Percentiles rank a stretch among this genome's conserved stretches.
Conservation (phyloP, 306 rosid species). For the Hippophae gyantsensis region DNA sequence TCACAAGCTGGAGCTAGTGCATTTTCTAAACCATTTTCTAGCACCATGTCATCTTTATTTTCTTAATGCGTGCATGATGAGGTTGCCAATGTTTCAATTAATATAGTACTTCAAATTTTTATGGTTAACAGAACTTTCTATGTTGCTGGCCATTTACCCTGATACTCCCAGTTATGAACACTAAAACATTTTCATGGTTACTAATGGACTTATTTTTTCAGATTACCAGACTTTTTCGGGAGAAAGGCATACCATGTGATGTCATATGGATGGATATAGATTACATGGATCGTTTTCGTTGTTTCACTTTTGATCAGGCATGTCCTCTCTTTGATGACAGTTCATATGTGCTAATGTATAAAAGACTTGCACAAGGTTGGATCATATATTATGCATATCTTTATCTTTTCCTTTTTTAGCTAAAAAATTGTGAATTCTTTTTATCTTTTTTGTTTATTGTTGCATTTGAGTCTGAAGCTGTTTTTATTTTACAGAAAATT, state of each 20-base stretch:
- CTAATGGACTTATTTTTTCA: constrained; percentile 22
- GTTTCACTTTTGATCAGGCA: constrained; percentile 85
- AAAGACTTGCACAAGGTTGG: too few species aligned
- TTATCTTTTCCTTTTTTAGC: background rate
- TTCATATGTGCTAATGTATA: background rate
- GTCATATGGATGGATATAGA: constrained; percentile 92
- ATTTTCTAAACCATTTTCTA: constrained; percentile 5
- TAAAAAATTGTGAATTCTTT: background rate
- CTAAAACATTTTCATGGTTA: constrained; percentile 9
- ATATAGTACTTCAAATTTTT: background rate
- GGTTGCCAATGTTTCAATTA: background rate
- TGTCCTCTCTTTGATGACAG: constrained; percentile 7
- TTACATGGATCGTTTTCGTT: constrained; percentile 94
- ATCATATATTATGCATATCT: too few species aligned
- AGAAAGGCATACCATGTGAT: constrained; percentile 76
- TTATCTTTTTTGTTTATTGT: background rate
- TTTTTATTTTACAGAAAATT: too few species aligned
- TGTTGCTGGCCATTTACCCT: background rate
- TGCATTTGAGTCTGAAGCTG: too few species aligned
- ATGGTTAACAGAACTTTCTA: background rate
- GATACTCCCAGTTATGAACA: too few species aligned
- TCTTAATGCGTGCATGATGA: background rate
- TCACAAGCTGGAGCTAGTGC: background rate
- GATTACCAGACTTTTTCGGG: constrained; percentile 63
- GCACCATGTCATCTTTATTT: background rate